Evolutionary conservation across 495 filamentous ascomycete species (phyloP), one percentile per base, ranked within the genome.

Genomic region (Penicillium bialowiezense): DNA sequence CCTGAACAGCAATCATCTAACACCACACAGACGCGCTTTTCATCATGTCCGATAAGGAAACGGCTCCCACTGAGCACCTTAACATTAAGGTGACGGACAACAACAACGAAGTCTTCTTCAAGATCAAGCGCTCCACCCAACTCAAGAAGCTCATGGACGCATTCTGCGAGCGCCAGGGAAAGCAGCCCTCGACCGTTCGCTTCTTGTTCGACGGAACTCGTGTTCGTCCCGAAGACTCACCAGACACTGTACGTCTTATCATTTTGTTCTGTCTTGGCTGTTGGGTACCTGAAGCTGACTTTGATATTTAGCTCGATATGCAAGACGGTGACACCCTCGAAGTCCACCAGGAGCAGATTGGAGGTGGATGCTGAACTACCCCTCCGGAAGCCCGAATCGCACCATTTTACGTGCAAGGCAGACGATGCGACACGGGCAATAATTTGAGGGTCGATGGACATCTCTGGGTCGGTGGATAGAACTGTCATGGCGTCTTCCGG

Each of bases 41-140:
- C 40, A 48, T 35, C 7, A 64, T 64, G 61, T 52, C 61, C 15
- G 61, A 61, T 18, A 44, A 59, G 19, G 58, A 54, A 35, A 80
- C 84, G 33, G 76, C 79, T 35, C 70, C 78, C 19, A 71, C 67
- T 29, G 95, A 97, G 69, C 95, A 99, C 68, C 77, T 99, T 7
- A 99, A 99, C 69, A 97, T 99, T 78, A 99, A 99, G 65, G 95
- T 99, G n/a, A 97, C 95, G 0, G 95, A 99, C 57, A 96, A 96
- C 74, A 96, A 99, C 75, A 99, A 99, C 61, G 95, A 99, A 59
- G 95, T 99, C 55, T 99, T 99, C 71, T 99, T 99, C 79, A 99
- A 99, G 78, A 99, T 99, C 72, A 99, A 99, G 83, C 87, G 92
- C 5, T 90, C 87, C 5, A 99, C 95, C 1, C 85, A 87, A 60